Conservation (phyloP, 305 asterid genomes). For the Ajuga reptans region DNA sequence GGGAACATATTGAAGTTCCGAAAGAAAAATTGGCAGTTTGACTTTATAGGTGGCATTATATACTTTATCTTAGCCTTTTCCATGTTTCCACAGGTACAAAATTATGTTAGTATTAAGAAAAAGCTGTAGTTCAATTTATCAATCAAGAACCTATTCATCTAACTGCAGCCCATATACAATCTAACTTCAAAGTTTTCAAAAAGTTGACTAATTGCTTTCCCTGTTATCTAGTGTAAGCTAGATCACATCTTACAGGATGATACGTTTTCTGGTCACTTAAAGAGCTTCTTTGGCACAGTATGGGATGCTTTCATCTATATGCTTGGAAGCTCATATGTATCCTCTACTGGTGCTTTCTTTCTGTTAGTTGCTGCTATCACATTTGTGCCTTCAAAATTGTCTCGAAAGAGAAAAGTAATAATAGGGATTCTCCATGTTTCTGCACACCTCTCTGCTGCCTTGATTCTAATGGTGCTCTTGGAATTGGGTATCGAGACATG, state of each 20-base stretch:
- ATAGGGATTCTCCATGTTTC: conserved; percentile 86
- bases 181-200: neutral
- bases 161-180: neutral
- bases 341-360: conserved; percentile 63
- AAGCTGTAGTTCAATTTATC: conserved; percentile 7
- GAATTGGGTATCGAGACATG: conserved; percentile 93
- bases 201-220: conserved; percentile 25
- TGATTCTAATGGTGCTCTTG: conserved; percentile 87
- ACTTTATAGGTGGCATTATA: conserved; percentile 89
- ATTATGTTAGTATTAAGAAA: neutral
- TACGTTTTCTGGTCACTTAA: conserved; percentile 71
- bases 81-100: conserved; percentile 90
- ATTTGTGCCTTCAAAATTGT: conserved; percentile 79
- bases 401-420: conserved; percentile 60
- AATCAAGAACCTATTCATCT: neutral
- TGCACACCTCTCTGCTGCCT: conserved; percentile 90
- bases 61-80: conserved; percentile 83
- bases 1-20: conserved; percentile 96
- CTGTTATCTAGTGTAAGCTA: conserved; percentile 70
- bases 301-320: conserved; percentile 75
- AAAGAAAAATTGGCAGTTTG: conserved; percentile 99
- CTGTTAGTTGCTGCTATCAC: conserved; percentile 58
- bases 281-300: conserved; percentile 71
- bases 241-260: conserved; percentile 82
- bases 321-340: conserved; percentile 72